phyloP scores from a whole-genome alignment of 2,329 filamentous ascomycete species.

The Niveomyces coronatus region DNA sequence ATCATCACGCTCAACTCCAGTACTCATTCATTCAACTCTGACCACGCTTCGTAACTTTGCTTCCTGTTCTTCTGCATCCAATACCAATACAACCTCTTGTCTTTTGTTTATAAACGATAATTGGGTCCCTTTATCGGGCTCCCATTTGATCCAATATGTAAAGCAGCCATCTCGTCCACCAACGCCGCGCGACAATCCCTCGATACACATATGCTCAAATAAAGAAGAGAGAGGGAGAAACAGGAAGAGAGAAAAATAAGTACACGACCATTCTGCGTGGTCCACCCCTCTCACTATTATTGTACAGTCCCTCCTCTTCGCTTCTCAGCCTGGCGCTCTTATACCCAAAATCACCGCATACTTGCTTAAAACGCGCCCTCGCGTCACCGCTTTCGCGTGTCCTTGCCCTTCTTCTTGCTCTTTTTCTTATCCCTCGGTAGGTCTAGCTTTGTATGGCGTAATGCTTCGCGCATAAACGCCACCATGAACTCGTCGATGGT shows the following conservation, averaged over 20 bases:
- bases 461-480: slow-evolving; percentile 51
- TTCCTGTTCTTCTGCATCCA: too few species aligned
- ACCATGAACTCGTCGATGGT: slow-evolving; percentile 72
- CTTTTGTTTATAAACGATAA: too few species aligned
- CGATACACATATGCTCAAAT: too few species aligned
- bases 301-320: slow-evolving; percentile 6
- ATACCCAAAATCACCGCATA: slow-evolving; percentile 4
- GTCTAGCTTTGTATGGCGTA: slow-evolving; percentile 50
- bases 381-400: slow-evolving; percentile 38
- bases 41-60: too few species aligned
- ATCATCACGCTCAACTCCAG: too few species aligned
- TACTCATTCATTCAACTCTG: too few species aligned
- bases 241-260: background rate
- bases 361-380: background rate
- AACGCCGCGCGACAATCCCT: too few species aligned
- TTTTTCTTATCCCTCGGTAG: slow-evolving; percentile 56
- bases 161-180: background rate
- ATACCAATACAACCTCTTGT: too few species aligned
- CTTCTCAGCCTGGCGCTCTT: background rate
- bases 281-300: slow-evolving; percentile 4
- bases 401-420: slow-evolving; percentile 48
- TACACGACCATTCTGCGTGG: too few species aligned
- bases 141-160: too few species aligned
- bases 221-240: slow-evolving; percentile 3
- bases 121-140: too few species aligned